Base-by-base conservation (phyloP, 257 asterid genomes). In the Rehmannia glutinosa region DNA sequence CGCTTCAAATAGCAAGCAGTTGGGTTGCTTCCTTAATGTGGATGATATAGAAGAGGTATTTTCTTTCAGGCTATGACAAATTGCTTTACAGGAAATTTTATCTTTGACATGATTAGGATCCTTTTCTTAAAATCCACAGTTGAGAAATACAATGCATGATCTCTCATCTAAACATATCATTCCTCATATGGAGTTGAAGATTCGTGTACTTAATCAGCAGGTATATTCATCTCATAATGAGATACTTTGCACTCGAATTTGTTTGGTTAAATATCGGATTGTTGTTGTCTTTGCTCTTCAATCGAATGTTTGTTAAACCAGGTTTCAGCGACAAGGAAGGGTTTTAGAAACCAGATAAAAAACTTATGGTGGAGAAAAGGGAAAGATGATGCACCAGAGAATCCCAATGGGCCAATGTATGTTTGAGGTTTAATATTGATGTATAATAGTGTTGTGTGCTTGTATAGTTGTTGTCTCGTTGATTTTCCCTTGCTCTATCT, bases 351-450 rank as follows among this genome's bases (percentile, higher is more conserved):
- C 83, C 99, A 94, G 87, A 88, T 94, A 56, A 94, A 89, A 78
- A 91, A 91, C 82, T 78, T 94, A 60, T 94, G 99, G 99, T 88
- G 97, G 99, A 88, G 99, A 81, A 94, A 91, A 83, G 99, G 99
- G 69, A 94, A 91, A 84, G 99, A 94, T 4, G 99, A 91, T 69
- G 71, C 70, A 59, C 87, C 88, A 27, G 97, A 91, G 54, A 83
- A 84, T 74, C 79, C 86, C 27, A 75, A 49, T 71, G 95, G 95
- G 60, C 69, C 87, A 47, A 80, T 67, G 97, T 91, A 81, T 66
- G 87, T 75, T 57, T 35, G 76, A 66, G 68, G 60, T 73, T 65
- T 68, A 53, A 28, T 55, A 42, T 64, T 68, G 23, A 51, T 62
- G 19, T 62, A 52, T 74, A 36, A 55, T 71, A 28, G 53, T 58